Percentiles rank a stretch among this genome's conserved stretches.
These are phyloP conservation scores for Silene noctiflora DNA, from an alignment of 179 eudicot species.

Conservation along the genomic window DNA sequence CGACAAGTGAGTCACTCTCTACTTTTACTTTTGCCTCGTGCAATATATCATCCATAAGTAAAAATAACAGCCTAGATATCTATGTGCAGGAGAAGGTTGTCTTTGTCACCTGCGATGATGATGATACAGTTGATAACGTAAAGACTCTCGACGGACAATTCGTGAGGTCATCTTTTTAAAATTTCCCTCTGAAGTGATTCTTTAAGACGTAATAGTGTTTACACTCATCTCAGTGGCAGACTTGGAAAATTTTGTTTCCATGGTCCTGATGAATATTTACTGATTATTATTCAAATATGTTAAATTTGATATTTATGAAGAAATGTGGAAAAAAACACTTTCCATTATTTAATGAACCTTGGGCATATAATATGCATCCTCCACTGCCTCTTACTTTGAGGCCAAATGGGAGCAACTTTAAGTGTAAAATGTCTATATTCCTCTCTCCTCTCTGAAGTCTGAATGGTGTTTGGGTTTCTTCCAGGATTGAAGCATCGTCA, in stretches of 20 bases:
- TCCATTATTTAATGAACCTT: background rate
- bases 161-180: constrained; percentile 53
- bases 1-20: constrained; percentile 60
- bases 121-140: constrained; percentile 52
- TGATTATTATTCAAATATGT: background rate
- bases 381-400: background rate
- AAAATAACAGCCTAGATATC: constrained; percentile 14
- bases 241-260: background rate
- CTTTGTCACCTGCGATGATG: constrained; percentile 96
- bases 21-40: background rate
- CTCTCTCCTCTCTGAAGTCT: background rate
- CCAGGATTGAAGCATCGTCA: constrained; percentile 87
- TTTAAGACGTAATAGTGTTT: constrained; percentile 2
- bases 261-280: too few relatives aligned
- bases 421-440: background rate
- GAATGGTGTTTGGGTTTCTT: constrained; percentile 19
- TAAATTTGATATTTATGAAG: background rate
- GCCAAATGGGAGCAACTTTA: background rate
- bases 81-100: constrained; percentile 86
- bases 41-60: constrained; percentile 6
- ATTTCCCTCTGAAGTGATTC: background rate
- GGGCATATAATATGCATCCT: background rate
- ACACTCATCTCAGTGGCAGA: background rate
- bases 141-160: constrained; percentile 57
- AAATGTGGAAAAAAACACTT: background rate